phyloP scores from a whole-genome alignment of 805 yeast genomes.

The Starmerella kuoi region DNA sequence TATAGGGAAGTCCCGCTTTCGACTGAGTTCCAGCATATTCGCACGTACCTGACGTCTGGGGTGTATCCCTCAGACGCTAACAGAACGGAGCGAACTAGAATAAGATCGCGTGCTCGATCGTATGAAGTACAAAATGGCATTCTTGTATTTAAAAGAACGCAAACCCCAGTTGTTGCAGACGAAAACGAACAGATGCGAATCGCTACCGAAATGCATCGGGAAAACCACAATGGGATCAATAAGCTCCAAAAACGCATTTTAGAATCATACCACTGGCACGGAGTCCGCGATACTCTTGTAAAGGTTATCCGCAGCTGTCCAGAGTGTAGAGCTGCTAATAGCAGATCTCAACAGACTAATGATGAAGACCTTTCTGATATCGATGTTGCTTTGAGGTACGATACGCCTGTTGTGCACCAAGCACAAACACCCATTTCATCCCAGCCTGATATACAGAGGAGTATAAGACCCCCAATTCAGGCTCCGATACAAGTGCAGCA shows the following conservation, averaged over 20 bases:
- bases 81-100: constrained; percentile 75
- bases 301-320: constrained; percentile 64
- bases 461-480: too few relatives aligned
- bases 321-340: constrained; percentile 37
- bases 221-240: constrained; percentile 76
- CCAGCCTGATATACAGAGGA: too few relatives aligned
- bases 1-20: constrained; percentile 23
- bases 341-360: neutral
- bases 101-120: constrained; percentile 65
- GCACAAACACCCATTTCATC: neutral
- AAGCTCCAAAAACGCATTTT: constrained; percentile 68
- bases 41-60: constrained; percentile 68
- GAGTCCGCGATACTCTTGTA: constrained; percentile 78
- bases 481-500: neutral
- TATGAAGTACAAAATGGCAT: constrained; percentile 62
- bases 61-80: constrained; percentile 73
- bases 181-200: constrained; percentile 62
- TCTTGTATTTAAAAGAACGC: constrained; percentile 62
- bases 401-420: neutral
- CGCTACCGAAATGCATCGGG: constrained; percentile 52
- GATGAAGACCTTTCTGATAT: too few relatives aligned
- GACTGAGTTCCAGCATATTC: constrained; percentile 59
- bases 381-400: neutral
- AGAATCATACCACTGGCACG: constrained; percentile 79
- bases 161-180: constrained; percentile 54